Evolutionary conservation across 371 early-diverging fungal genomes (phyloP).

Genomic region (Saksenaea oblongispora): DNA sequence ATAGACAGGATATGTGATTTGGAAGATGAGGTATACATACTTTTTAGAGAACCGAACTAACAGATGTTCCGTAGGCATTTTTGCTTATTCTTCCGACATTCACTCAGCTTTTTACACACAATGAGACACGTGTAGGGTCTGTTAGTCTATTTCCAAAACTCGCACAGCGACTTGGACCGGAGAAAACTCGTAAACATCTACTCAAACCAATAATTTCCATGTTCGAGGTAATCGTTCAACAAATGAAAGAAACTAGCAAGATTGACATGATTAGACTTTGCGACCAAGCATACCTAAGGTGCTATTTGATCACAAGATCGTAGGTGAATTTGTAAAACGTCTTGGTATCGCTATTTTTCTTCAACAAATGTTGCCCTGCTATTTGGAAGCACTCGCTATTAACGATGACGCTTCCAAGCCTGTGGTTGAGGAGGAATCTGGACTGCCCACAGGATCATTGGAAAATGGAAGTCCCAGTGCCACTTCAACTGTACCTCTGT

Average conservation of each 20-base stretch:
- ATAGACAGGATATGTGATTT: conserved; percentile 61
- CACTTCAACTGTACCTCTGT: conserved; percentile 7
- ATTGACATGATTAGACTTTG: too few relatives aligned
- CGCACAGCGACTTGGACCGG: conserved; percentile 58
- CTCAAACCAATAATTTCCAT: conserved; percentile 62
- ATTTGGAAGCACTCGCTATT: conserved; percentile 58
- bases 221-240: conserved; percentile 66
- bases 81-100: conserved; percentile 61
- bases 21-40: conserved; percentile 48
- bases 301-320: conserved; percentile 43
- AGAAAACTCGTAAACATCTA: conserved; percentile 51
- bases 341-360: conserved; percentile 59
- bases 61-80: conserved; percentile 42
- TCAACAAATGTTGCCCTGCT: conserved; percentile 64
- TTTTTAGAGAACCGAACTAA: background rate
- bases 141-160: conserved; percentile 60
- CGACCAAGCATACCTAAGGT: conserved; percentile 55
- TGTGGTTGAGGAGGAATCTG: conserved; percentile 17
- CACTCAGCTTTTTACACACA: conserved; percentile 53
- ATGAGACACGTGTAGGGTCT: conserved; percentile 54
- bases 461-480: conserved; percentile 1
- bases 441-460: background rate
- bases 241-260: too few relatives aligned
- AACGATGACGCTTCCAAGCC: conserved; percentile 13
- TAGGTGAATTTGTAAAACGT: conserved; percentile 55